Conservation (phyloP, 306 rosid genomes). For the Malus sieversii region DNA sequence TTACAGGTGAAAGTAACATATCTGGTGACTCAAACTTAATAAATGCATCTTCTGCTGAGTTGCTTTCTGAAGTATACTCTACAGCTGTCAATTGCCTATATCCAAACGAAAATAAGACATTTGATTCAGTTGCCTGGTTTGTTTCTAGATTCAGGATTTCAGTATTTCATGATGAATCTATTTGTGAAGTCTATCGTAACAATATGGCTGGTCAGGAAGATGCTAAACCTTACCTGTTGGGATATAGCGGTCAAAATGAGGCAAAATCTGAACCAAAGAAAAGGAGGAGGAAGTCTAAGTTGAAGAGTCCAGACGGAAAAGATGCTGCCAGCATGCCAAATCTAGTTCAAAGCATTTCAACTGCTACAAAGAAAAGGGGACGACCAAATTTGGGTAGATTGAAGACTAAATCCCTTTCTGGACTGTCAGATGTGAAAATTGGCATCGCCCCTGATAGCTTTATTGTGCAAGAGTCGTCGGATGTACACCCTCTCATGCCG, state of each 20-base stretch:
- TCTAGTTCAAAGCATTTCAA: conserved; percentile 8
- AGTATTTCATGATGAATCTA: conserved; percentile 47
- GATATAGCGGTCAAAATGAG: conserved; percentile 15
- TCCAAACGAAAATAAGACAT: conserved; percentile 29
- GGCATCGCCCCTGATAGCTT: conserved; percentile 13
- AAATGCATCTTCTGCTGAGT: conserved; percentile 33
- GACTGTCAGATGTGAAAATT: conserved; percentile 45
- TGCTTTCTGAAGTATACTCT: conserved; percentile 61
- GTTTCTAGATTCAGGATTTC: conserved; percentile 60
- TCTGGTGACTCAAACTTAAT: conserved; percentile 31
- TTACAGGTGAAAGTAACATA: conserved; percentile 20
- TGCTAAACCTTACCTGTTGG: conserved; percentile 21
- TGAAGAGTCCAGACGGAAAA: conserved; percentile 25
- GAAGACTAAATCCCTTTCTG: conserved; percentile 54
- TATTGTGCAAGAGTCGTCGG: conserved; percentile 18
- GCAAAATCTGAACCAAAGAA: conserved; percentile 24
- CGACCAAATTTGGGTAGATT: conserved; percentile 20
- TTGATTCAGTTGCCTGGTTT: conserved; percentile 59
- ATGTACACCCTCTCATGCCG: not conserved
- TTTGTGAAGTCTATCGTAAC: conserved; percentile 13
- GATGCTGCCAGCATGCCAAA: conserved; percentile 19
- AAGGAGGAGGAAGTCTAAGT: conserved; percentile 18
- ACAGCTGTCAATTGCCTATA: conserved; percentile 54
- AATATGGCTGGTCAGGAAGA: conserved; percentile 9
- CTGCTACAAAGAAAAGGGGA: conserved; percentile 23